Evolutionary conservation across 257 asterid species (phyloP).

Genomic region (Gentiana macrophylla): DNA sequence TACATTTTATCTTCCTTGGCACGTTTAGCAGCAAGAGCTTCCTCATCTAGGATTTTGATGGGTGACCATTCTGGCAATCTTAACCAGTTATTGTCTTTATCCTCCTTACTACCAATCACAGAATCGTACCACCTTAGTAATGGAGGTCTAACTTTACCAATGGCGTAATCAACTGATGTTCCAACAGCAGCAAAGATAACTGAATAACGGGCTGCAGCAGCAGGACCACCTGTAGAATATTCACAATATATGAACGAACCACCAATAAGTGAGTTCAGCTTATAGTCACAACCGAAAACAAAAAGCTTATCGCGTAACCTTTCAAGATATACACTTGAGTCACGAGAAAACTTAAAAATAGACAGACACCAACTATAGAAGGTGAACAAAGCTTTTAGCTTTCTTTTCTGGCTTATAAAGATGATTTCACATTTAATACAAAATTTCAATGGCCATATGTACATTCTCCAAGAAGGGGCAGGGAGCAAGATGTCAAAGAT

Average conservation of each 20-base stretch:
- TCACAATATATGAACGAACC: constrained; percentile 2
- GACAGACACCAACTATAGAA: no score
- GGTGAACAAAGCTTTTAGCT: no score
- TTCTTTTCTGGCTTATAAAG: no score
- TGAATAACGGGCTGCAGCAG: constrained; percentile 73
- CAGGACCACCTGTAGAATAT: constrained; percentile 47
- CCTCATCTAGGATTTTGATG: constrained; percentile 70
- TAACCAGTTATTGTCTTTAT: constrained; percentile 33
- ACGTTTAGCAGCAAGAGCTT: constrained; percentile 79
- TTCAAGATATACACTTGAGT: no score
- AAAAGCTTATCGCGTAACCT: no score
- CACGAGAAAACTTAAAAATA: no score
- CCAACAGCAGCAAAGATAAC: constrained; percentile 71
- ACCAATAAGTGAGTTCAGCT: no score
- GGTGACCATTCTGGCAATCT: constrained; percentile 94
- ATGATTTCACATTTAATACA: no score
- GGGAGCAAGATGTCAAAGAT: no score
- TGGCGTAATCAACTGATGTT: constrained; percentile 65
- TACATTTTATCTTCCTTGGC: constrained; percentile 57
- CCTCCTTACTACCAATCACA: constrained; percentile 23
- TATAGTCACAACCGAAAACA: no score
- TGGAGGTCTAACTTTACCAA: constrained; percentile 40
- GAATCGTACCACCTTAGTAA: constrained; percentile 25
- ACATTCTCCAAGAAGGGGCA: not conserved
- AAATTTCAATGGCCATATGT: no score